Base-by-base conservation (phyloP, 257 asterid genomes). In the Apocynum venetum region DNA sequence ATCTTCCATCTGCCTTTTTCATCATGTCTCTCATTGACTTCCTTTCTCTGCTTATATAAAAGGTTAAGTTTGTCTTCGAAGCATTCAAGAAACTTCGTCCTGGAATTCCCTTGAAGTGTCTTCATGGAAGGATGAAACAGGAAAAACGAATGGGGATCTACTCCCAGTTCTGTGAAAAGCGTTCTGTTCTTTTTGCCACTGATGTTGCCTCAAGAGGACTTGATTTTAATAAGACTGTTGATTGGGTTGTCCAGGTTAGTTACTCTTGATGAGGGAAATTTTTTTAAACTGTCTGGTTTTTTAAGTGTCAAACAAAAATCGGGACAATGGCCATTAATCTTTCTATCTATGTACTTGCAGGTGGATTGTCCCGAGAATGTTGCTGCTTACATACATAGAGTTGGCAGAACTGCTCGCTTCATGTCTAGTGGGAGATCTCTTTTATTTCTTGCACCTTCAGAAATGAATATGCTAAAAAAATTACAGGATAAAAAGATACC, bases 331-430 rank as follows among this genome's bases (percentile, higher is more conserved):
- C 47, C 38, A 67, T 36, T 80, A 8, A 48, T 57, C 43, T 74
- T n/a, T 8, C 53, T 8, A 20, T 60, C 71, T 44, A 41, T 78
- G 64, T 63, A 31, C 44, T 84, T 86, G 69, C 78, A 93, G 99
- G 93, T 93, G 55, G 99, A 96, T 82, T 96, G 99, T 83, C 99
- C 99, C 20, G 98, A 93, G 53, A 93, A 93, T 70, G 95, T 87
- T 77, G 97, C 89, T 79, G 78, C 97, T 15, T 96, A 96, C 91
- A 88, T 93, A 84, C 99, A 96, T 83, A 89, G 97, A 88, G 99
- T 93, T 79, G 98, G 99, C 57, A 90, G 99, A 51, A 96, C 99
- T 84, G 99, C 99, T 77, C 97, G 99, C 72, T 93, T 91, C 88
- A 86, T 80, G 79, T 93, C 98, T 52, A 89, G 90, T 61, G 99